These are phyloP conservation scores for Mortierella polycephala DNA, from an alignment of 371 early-diverging fungal species.

Conservation along the genomic window DNA sequence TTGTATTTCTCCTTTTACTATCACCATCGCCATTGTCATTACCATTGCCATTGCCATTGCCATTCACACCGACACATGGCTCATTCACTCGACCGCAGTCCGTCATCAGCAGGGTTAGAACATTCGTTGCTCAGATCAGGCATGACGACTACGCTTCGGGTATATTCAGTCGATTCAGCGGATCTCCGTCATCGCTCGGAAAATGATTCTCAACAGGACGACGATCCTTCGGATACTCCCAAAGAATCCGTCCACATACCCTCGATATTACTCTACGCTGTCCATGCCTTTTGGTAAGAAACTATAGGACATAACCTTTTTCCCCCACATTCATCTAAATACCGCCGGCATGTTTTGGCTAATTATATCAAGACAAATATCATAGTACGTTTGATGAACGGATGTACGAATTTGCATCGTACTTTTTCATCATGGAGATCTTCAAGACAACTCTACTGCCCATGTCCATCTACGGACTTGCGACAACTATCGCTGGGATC, in stretches of 20 bases:
- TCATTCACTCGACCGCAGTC: no score
- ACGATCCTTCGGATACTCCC: background rate
- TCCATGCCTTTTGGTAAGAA: conserved; percentile 45
- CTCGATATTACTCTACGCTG: conserved; percentile 20
- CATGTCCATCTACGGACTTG: conserved; percentile 51
- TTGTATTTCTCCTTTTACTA: no score
- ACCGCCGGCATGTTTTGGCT: background rate
- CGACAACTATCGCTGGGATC: conserved; percentile 47
- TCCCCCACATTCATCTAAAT: background rate
- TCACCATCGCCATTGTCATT: no score
- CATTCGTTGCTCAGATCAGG: no score
- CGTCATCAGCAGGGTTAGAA: no score
- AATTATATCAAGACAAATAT: no score
- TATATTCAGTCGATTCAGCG: no score
- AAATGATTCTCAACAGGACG: background rate
- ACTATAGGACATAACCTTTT: no score
- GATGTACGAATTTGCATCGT: conserved; percentile 52
- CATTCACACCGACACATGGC: no score
- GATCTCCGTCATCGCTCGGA: no score
- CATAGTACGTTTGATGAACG: conserved; percentile 46
- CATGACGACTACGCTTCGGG: no score
- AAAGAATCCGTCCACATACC: conserved; percentile 2
- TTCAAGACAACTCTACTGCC: conserved; percentile 48
- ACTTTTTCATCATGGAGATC: conserved; percentile 53
- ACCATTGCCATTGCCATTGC: no score